phyloP scores from a whole-genome alignment of 2,329 filamentous ascomycete genomes.

The Biscogniauxia marginata region DNA sequence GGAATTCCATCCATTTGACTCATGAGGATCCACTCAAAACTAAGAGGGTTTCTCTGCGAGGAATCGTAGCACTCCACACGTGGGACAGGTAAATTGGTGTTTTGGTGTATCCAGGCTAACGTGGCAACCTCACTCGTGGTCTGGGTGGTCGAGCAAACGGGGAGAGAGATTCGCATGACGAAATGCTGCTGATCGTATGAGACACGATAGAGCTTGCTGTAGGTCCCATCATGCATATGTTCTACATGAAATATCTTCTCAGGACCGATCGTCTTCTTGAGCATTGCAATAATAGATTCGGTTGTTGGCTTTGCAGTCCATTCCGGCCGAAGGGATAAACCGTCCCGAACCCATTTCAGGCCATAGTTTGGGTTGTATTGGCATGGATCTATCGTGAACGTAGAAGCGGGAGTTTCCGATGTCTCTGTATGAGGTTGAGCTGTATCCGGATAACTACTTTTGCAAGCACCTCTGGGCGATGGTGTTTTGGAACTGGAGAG shows the following conservation, averaged over 20 bases:
- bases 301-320: constrained; percentile 24
- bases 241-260: constrained; percentile 17
- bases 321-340: constrained; percentile 5
- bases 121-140: constrained; percentile 34
- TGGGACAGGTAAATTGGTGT: constrained; percentile 28
- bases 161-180: constrained; percentile 31
- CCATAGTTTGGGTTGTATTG: constrained; percentile 8
- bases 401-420: too few relatives aligned
- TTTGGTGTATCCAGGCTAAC: constrained; percentile 20
- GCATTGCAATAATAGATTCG: constrained; percentile 20
- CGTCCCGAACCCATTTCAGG: constrained; percentile 15
- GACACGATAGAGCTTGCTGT: constrained; percentile 26
- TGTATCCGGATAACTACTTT: too few relatives aligned
- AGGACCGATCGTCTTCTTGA: constrained; percentile 13
- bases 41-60: constrained; percentile 23
- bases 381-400: neutral
- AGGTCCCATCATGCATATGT: constrained; percentile 21
- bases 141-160: constrained; percentile 25
- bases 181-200: constrained; percentile 26
- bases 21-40: constrained; percentile 35
- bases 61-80: constrained; percentile 21
- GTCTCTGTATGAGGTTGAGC: too few relatives aligned
- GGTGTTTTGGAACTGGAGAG: neutral
- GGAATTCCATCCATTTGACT: constrained; percentile 24
- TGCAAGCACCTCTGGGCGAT: neutral